Evolutionary conservation across 257 asterid genomes (phyloP).

Genomic region (Avicennia marina): DNA sequence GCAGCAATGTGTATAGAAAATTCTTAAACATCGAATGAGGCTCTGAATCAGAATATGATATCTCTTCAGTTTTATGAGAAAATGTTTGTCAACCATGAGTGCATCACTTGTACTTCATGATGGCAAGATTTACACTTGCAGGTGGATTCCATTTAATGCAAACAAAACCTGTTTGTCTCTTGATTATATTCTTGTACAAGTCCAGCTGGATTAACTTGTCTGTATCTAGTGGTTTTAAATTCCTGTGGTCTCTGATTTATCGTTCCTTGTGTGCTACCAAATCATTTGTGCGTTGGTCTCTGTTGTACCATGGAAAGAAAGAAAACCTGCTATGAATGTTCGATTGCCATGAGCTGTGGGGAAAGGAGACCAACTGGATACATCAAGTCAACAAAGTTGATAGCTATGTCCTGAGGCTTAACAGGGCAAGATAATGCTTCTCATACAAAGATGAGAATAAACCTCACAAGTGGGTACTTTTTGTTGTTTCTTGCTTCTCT

Average conservation of each 20-base stretch:
- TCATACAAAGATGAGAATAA: background rate
- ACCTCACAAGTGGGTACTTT: background rate
- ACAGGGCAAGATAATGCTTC: background rate
- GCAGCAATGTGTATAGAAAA: background rate
- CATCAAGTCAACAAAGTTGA: background rate
- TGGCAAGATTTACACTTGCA: background rate
- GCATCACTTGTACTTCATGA: background rate
- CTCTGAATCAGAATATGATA: background rate
- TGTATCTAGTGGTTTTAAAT: background rate
- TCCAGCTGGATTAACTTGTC: background rate
- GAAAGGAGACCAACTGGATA: background rate
- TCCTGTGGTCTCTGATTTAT: background rate
- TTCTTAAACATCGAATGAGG: background rate
- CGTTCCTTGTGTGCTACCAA: background rate
- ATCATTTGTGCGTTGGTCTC: background rate
- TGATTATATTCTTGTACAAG: background rate
- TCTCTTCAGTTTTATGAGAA: background rate
- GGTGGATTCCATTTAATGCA: background rate
- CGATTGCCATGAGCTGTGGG: background rate
- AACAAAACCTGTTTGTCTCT: background rate
- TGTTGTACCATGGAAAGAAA: background rate
- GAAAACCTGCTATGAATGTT: background rate
- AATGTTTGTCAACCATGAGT: background rate
- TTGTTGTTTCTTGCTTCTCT: conserved; percentile 1
- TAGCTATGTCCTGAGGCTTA: background rate